phyloP scores from a whole-genome alignment of 352 stramenopile genomes.

The Phytopythium kandeliae region DNA sequence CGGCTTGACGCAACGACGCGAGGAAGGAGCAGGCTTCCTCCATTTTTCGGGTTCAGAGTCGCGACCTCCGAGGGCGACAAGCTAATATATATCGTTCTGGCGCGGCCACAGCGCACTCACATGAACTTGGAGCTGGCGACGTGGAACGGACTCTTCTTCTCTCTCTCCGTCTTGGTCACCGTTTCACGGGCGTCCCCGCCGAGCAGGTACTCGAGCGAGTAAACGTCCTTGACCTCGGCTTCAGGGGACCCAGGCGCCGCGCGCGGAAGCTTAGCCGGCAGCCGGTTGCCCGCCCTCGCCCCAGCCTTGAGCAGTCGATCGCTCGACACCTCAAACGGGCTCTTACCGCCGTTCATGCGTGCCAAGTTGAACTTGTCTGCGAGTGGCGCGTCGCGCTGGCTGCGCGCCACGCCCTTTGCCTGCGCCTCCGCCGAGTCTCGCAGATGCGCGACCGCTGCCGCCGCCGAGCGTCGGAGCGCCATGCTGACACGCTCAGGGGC shows the following conservation, averaged over 20 bases:
- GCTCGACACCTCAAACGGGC: constrained; percentile 57
- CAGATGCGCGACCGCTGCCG: constrained; percentile 1
- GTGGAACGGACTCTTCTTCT: constrained; percentile 52
- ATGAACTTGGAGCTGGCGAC: constrained; percentile 66
- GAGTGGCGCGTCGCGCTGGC: constrained; percentile 26
- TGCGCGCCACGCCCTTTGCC: constrained; percentile 9
- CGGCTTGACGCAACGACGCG: neutral
- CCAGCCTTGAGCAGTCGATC: constrained; percentile 38
- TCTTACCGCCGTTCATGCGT: constrained; percentile 62
- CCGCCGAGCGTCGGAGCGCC: constrained; percentile 1
- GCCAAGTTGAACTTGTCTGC: constrained; percentile 60
- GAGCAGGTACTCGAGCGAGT: constrained; percentile 65
- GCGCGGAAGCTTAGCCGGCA: neutral
- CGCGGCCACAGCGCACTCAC: constrained; percentile 14
- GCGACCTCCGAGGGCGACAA: neutral
- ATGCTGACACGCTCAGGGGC: neutral
- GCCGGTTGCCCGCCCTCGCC: constrained; percentile 9
- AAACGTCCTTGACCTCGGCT: constrained; percentile 44
- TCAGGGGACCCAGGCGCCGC: constrained; percentile 9
- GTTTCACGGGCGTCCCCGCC: constrained; percentile 22
- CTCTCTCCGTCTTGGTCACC: constrained; percentile 7
- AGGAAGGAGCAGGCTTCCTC: neutral
- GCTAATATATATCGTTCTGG: neutral
- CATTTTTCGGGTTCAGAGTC: neutral
- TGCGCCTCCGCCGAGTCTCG: neutral